Percentiles rank a stretch among this genome's conserved stretches.
These are phyloP conservation scores for Auricularia heimuer DNA, from an alignment of 768 basidiomycete species.

Conservation along the genomic window DNA sequence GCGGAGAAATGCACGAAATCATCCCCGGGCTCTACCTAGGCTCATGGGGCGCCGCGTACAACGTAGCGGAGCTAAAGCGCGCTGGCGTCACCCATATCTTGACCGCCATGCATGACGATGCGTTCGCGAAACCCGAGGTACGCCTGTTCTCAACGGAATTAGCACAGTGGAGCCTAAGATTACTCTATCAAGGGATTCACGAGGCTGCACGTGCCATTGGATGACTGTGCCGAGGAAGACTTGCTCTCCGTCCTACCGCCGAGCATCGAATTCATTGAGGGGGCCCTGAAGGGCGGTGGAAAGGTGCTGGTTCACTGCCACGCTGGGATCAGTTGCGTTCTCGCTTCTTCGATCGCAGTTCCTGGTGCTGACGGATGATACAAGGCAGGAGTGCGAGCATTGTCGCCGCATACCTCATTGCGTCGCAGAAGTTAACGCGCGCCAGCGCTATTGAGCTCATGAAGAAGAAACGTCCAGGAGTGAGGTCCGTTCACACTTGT, in stretches of 20 bases:
- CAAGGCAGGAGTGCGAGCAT: slow-evolving; percentile 77
- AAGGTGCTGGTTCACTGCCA: slow-evolving; percentile 87
- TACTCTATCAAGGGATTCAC: slow-evolving; percentile 53
- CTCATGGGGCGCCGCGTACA: not conserved
- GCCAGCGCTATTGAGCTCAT: slow-evolving; percentile 62
- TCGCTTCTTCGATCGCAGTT: not conserved
- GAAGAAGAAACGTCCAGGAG: slow-evolving; percentile 49
- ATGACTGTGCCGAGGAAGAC: slow-evolving; percentile 68
- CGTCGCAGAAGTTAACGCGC: slow-evolving; percentile 46
- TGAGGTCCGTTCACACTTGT: slow-evolving; percentile 46
- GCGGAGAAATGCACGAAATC: not conserved
- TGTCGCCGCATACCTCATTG: slow-evolving; percentile 85
- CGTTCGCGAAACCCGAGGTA: not conserved
- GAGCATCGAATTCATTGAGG: slow-evolving; percentile 74
- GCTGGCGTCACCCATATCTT: not conserved
- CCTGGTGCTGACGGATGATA: not conserved
- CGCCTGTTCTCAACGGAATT: not conserved
- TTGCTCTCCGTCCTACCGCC: slow-evolving; percentile 61
- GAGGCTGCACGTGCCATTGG: slow-evolving; percentile 67
- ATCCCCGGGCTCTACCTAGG: not conserved
- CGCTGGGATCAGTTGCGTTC: slow-evolving; percentile 62
- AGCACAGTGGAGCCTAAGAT: not conserved
- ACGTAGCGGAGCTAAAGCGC: not conserved
- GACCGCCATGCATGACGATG: not conserved
- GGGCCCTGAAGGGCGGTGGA: slow-evolving; percentile 61